Evolutionary conservation across 2,329 filamentous ascomycete genomes (phyloP), one percentile per base, ranked within the genome.

Genomic region (Sarocladiaceae sp.): DNA sequence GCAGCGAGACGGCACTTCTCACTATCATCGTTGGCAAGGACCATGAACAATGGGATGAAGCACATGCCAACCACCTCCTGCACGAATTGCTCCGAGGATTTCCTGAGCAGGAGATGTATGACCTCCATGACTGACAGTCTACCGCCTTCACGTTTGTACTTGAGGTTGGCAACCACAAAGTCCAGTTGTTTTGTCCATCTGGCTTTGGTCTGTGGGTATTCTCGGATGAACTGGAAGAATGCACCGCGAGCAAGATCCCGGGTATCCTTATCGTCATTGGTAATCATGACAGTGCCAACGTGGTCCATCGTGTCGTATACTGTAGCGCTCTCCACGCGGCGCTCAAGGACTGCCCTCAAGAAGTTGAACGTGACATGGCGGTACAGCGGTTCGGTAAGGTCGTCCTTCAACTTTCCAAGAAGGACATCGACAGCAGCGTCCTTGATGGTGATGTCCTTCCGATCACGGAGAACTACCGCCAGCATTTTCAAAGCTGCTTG

Each of bases 351-450:
- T 1, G 90, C 88, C 37, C 92, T 87, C 54, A 99, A 72, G 69
- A 99, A 97, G 63, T 90, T 96, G 73, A 99, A 99, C 0, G 90
- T 94, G 37, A 96, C 83, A 59, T 96, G 92, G 57, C 96, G 90
- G 55, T 92, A 86, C 58, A 96, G 86, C 3, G 93, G 91, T 64
- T 97, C 90, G 26, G 95, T 96, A 46, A 99, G 79, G 62, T 97
- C 93, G 25, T 91, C 85, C 60, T 91, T 88, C 50, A 97, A 75
- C 54, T 89, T 88, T 56, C 84, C 83, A 3, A 97, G 81, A 2
- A 99, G 73, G 66, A 90, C 86, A 40, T 94, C 90, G 18, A 97
- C 74, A 39, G 92, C 87, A 3, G 83, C 83, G 58, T 96, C 88
- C 66, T 88, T 91, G 62, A 97, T 77, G 17, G 80, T 73, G 4